These are phyloP conservation scores for Termitomyces sp. DNA, from an alignment of 1,284 basidiomycete genomes.

Conservation along the genomic window DNA sequence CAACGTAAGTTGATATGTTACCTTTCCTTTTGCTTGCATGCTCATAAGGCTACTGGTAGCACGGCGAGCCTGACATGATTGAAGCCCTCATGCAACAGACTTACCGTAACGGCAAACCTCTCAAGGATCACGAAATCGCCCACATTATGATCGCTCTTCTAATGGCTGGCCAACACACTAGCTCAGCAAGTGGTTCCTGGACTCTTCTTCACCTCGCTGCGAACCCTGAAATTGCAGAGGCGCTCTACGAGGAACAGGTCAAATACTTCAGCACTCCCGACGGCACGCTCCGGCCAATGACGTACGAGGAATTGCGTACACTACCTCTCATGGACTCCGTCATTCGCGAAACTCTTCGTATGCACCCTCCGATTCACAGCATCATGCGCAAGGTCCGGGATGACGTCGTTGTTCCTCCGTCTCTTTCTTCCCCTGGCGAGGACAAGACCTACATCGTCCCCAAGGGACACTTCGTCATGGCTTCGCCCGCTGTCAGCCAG, in stretches of 20 bases:
- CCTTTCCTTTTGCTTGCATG: neutral
- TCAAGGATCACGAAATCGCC: slow-evolving; percentile 89
- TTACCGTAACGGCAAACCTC: slow-evolving; percentile 79
- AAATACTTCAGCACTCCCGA: slow-evolving; percentile 77
- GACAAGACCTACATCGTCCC: slow-evolving; percentile 83
- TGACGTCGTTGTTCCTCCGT: slow-evolving; percentile 79
- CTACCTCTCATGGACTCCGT: slow-evolving; percentile 85
- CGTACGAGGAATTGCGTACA: slow-evolving; percentile 82
- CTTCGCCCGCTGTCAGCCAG: slow-evolving; percentile 86
- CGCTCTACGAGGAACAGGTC: slow-evolving; percentile 87
- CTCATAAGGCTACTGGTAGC: slow-evolving; percentile 1
- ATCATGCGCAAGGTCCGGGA: slow-evolving; percentile 87
- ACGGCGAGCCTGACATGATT: slow-evolving; percentile 88
- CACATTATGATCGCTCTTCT: slow-evolving; percentile 95
- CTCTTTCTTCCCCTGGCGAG: slow-evolving; percentile 70
- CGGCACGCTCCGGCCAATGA: slow-evolving; percentile 76
- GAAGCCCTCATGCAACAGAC: slow-evolving; percentile 79
- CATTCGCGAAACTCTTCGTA: slow-evolving; percentile 89
- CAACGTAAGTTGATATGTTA: slow-evolving; percentile 30
- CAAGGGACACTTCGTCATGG: slow-evolving; percentile 87
- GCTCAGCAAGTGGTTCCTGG: slow-evolving; percentile 91
- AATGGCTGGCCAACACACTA: slow-evolving; percentile 99
- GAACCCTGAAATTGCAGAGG: slow-evolving; percentile 73
- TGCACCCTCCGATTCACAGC: slow-evolving; percentile 92
- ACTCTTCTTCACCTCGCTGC: slow-evolving; percentile 87